phyloP scores from a whole-genome alignment of 805 yeast genomes.

The Jamesozyma spencerorum region DNA sequence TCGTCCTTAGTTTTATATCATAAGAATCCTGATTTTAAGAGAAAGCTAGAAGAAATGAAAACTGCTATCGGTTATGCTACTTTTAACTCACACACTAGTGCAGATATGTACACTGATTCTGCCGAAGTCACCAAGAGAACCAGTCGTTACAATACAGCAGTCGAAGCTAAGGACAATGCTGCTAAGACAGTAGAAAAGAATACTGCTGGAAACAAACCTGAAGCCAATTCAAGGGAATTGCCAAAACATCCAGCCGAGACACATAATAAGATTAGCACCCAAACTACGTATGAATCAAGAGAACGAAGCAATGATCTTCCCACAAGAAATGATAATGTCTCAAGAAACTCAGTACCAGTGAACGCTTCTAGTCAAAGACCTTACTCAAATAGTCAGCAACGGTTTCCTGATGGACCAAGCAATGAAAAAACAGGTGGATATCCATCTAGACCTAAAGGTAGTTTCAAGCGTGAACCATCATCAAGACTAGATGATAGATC shows the following conservation, averaged over 20 bases:
- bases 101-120: conserved; percentile 10
- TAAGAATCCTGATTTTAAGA: conserved; percentile 11
- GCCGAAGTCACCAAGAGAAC: conserved; percentile 6
- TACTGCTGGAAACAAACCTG: too few species aligned
- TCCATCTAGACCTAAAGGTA: not conserved
- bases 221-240: too few species aligned
- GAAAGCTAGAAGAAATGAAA: conserved; percentile 7
- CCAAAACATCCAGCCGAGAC: not conserved
- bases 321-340: not conserved
- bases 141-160: conserved; percentile 12
- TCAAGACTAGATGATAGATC: not conserved
- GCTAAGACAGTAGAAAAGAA: too few species aligned
- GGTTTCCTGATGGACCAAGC: conserved; percentile 1
- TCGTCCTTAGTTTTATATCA: conserved; percentile 10
- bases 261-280: not conserved
- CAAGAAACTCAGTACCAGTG: not conserved
- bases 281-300: not conserved
- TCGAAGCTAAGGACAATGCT: too few species aligned
- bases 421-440: not conserved
- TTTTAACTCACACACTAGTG: conserved; percentile 4
- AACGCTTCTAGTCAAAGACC: too few species aligned
- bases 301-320: not conserved
- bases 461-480: not conserved
- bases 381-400: not conserved
- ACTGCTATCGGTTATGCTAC: conserved; percentile 4